Conservation (phyloP, 2,329 filamentous ascomycete species). For the Coniochaeta sp. region DNA sequence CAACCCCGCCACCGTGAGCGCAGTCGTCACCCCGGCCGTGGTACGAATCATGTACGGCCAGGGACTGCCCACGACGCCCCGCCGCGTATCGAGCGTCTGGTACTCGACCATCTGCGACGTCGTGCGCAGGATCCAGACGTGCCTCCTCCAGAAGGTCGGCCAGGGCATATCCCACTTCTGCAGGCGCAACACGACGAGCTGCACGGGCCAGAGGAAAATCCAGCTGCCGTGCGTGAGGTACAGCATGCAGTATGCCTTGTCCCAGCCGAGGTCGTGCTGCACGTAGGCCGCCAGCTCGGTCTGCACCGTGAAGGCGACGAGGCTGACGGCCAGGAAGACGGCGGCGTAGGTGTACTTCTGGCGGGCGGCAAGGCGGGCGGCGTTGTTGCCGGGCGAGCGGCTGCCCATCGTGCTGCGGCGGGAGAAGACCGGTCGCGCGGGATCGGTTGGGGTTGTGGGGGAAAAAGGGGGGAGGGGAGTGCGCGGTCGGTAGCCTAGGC, state of each 20-base stretch:
- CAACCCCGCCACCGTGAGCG: slow-evolving; percentile 82
- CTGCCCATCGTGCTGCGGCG: slow-evolving; percentile 68
- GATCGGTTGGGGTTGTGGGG: slow-evolving; percentile 11
- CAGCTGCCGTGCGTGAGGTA: slow-evolving; percentile 96
- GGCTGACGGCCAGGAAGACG: slow-evolving; percentile 73
- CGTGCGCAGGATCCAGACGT: slow-evolving; percentile 41
- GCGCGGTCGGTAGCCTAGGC: not conserved
- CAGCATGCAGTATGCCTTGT: slow-evolving; percentile 99
- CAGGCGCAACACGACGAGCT: slow-evolving; percentile 72
- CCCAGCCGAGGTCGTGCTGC: slow-evolving; percentile 85
- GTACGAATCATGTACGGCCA: slow-evolving; percentile 68
- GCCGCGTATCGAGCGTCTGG: slow-evolving; percentile 61
- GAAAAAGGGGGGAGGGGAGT: not conserved
- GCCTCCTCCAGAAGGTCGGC: slow-evolving; percentile 73
- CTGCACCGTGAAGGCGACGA: slow-evolving; percentile 87
- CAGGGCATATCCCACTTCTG: slow-evolving; percentile 75
- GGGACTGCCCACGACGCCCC: slow-evolving; percentile 18
- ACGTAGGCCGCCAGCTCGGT: slow-evolving; percentile 95
- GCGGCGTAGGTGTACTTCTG: slow-evolving; percentile 83
- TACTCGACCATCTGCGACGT: slow-evolving; percentile 78
- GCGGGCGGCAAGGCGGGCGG: slow-evolving; percentile 57
- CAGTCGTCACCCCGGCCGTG: slow-evolving; percentile 74
- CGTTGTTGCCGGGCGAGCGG: slow-evolving; percentile 60
- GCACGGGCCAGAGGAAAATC: slow-evolving; percentile 79
- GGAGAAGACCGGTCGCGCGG: slow-evolving; percentile 30